These are phyloP conservation scores for Nitzschia sp. DNA, from an alignment of 108 stramenopile species.

Conservation along the genomic window DNA sequence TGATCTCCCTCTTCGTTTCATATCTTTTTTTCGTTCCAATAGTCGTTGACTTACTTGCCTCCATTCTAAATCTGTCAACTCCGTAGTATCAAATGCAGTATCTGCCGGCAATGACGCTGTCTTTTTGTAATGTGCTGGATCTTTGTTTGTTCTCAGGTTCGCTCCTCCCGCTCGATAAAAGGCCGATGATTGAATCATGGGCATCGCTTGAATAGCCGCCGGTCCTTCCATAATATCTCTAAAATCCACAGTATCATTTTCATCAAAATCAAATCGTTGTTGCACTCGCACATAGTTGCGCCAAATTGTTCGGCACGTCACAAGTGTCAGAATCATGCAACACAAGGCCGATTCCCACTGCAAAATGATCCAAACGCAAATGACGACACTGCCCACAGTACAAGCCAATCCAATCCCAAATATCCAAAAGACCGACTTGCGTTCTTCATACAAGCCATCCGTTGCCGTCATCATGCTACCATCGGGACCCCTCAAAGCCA, in stretches of 20 bases:
- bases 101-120: background rate
- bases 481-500: conserved; percentile 90
- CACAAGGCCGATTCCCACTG: conserved; percentile 74
- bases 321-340: conserved; percentile 57
- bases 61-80: background rate
- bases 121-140: background rate
- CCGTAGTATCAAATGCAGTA: no score
- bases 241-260: conserved; percentile 84
- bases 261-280: conserved; percentile 79
- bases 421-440: conserved; percentile 57
- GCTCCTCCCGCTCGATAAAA: background rate
- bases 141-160: background rate
- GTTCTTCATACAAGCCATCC: conserved; percentile 87
- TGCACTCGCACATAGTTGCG: conserved; percentile 63
- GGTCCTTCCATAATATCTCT: conserved; percentile 81
- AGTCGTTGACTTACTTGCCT: background rate
- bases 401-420: conserved; percentile 79
- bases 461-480: conserved; percentile 91
- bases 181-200: conserved; percentile 14
- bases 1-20: conserved; percentile 1
- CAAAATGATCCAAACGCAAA: conserved; percentile 61
- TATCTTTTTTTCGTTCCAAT: conserved; percentile 1
- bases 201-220: conserved; percentile 58
- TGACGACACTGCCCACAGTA: conserved; percentile 44
- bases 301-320: conserved; percentile 59